Percentiles rank a stretch among this genome's conserved stretches.
These are phyloP conservation scores for Phenoliferia sp. DNA, from an alignment of 1,284 basidiomycete genomes.

Conservation along the genomic window DNA sequence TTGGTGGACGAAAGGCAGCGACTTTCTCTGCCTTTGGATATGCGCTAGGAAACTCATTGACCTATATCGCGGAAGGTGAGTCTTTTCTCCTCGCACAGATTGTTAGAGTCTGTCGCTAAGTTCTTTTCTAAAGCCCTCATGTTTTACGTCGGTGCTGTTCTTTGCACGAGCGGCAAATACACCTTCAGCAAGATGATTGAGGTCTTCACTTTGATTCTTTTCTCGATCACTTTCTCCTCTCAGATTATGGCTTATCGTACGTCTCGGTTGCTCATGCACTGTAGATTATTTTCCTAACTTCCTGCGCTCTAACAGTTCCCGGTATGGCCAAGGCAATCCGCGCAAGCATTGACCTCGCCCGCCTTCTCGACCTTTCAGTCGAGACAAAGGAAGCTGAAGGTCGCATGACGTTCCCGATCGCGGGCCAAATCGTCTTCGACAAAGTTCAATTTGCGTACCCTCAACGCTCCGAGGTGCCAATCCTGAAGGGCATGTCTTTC, in stretches of 20 bases:
- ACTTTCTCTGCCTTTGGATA: conserved; percentile 78
- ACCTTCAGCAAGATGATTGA: conserved; percentile 82
- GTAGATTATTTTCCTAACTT: conserved; percentile 2
- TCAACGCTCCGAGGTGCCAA: conserved; percentile 66
- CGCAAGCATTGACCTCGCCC: conserved; percentile 71
- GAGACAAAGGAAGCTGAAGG: conserved; percentile 66
- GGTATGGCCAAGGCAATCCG: conserved; percentile 26
- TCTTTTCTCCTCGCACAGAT: not conserved
- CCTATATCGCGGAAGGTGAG: conserved; percentile 71
- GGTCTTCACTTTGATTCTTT: conserved; percentile 85
- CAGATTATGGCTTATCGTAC: conserved; percentile 82
- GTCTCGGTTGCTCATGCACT: conserved; percentile 41
- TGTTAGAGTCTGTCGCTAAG: not conserved
- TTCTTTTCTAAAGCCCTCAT: conserved; percentile 57
- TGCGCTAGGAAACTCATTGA: conserved; percentile 72
- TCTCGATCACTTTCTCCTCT: conserved; percentile 84
- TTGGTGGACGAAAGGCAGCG: conserved; percentile 67
- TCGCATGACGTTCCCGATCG: conserved; percentile 54
- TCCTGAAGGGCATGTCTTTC: conserved; percentile 72
- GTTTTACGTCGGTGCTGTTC: conserved; percentile 80
- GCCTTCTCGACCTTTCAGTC: conserved; percentile 56
- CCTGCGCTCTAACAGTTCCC: conserved; percentile 15
- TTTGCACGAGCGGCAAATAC: conserved; percentile 76
- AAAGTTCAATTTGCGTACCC: conserved; percentile 82
- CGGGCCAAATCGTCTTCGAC: conserved; percentile 67